These are phyloP conservation scores for Polytrichum commune DNA, from an alignment of 225 moss, liverwort and hornwort species.

Conservation along the genomic window DNA sequence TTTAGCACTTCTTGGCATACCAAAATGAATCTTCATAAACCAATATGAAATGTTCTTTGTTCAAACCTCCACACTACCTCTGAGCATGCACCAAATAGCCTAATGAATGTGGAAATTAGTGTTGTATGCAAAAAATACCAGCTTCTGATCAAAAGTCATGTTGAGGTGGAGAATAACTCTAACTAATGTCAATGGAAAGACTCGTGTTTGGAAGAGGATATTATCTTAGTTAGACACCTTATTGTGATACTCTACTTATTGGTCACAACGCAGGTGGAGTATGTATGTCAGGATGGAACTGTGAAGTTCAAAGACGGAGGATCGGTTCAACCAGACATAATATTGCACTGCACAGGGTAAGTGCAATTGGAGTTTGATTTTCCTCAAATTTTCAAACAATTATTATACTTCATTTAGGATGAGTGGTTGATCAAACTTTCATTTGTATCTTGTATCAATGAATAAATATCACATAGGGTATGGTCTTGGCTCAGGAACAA, in stretches of 20 bases:
- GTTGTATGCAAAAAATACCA: not conserved
- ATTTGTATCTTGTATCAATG: not conserved
- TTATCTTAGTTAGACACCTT: too few species aligned
- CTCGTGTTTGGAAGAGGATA: not conserved
- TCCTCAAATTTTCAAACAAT: not conserved
- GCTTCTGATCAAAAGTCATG: not conserved
- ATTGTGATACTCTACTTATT: too few species aligned
- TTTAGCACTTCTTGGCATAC: too few species aligned
- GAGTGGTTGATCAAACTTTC: not conserved
- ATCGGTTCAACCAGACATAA: slow-evolving; percentile 49
- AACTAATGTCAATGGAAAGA: not conserved
- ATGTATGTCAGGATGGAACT: slow-evolving; percentile 62
- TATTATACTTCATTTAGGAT: not conserved
- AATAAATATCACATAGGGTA: too few species aligned
- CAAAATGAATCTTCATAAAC: too few species aligned
- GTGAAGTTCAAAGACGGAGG: slow-evolving; percentile 69
- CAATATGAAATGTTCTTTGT: too few species aligned
- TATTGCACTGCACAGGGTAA: slow-evolving; percentile 90
- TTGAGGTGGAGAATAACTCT: not conserved
- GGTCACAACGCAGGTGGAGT: slow-evolving; percentile 46
- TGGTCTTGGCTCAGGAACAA: too few species aligned
- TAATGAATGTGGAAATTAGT: not conserved
- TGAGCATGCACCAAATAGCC: not conserved
- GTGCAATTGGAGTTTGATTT: not conserved
- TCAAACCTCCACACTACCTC: not conserved